Conservation (phyloP, 2,329 filamentous ascomycete genomes). For the Aspergillus arachidicola region DNA sequence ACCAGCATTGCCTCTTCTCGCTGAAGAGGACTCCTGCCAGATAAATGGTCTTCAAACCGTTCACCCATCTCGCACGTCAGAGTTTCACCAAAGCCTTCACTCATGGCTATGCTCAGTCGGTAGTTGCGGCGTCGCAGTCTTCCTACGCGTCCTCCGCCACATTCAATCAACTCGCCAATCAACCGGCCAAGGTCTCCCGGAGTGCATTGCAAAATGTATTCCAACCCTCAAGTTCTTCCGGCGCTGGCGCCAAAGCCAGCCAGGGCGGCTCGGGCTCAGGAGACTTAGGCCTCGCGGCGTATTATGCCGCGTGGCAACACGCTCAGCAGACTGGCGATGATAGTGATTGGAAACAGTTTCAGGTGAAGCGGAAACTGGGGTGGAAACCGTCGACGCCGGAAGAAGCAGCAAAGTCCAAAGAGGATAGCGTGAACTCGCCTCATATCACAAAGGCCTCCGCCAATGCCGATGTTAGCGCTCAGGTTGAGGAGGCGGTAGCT, state of each 20-base stretch:
- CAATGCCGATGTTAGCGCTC: constrained; percentile 62
- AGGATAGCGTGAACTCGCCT: constrained; percentile 48
- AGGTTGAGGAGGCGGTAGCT: constrained; percentile 82
- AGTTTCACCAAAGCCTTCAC: constrained; percentile 96
- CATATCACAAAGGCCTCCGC: constrained; percentile 60
- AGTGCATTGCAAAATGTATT: constrained; percentile 75
- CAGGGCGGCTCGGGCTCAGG: constrained; percentile 57
- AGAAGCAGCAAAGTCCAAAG: constrained; percentile 35
- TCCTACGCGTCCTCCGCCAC: constrained; percentile 70
- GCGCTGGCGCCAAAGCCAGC: constrained; percentile 58
- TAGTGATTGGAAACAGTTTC: constrained; percentile 87
- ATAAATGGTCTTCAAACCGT: constrained; percentile 85
- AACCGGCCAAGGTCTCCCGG: constrained; percentile 55
- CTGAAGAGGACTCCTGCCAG: constrained; percentile 67
- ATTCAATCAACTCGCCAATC: constrained; percentile 56
- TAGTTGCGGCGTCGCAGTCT: constrained; percentile 92
- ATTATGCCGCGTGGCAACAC: constrained; percentile 87
- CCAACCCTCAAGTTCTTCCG: constrained; percentile 58
- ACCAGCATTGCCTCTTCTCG: constrained; percentile 57
- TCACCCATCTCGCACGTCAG: constrained; percentile 87
- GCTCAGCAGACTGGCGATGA: constrained; percentile 69
- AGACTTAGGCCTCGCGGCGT: constrained; percentile 78
- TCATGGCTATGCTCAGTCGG: constrained; percentile 96
- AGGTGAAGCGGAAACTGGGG: constrained; percentile 84
- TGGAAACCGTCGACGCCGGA: constrained; percentile 67